Base-by-base conservation (phyloP, 2,329 filamentous ascomycete species). In the Dothideomycetes sp. region DNA sequence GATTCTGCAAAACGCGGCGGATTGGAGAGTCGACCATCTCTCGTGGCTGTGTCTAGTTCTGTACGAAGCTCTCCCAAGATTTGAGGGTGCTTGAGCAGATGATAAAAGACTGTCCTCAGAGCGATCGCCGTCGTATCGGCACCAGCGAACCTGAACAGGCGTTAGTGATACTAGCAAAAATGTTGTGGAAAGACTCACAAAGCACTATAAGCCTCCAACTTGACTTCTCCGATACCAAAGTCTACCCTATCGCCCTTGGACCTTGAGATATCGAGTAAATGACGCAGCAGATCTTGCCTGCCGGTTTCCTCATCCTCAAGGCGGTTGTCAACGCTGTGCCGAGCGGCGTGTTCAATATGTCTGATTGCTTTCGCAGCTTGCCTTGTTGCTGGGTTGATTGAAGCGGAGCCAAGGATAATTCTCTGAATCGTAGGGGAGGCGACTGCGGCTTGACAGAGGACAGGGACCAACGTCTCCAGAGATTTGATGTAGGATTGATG, bases 61-160 rank as follows among this genome's bases (percentile, higher is more conserved):
- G 48, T 13, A 2, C 53, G 51, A 3, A 71, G 50, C 28, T 56
- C 59, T 7, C 49, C 23, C 41, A 68, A 51, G 3, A 46, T 45
- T 0, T 44, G 10, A 1, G 55, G 59, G 15, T 62, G 50, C 12
- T 50, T 52, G 33, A 59, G 43, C 8, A 68, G 55, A 36, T 60
- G 52, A 44, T 66, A 63, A 43, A 68, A 51, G 22, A 64, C 50
- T 1, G 64, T 56, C 4, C 61, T 53, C 5, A 69, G 49, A 1
- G 58, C 54, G 25, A 62, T 64, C 7, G 61, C 63, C 2, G 63
- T 66, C 4, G 64, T 66, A 38, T 64, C 61, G 28, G 52, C 56
- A 4, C 62, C 62, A 5, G 62, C 61, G 38, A 57, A 53, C 13
- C 24, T 19, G 1, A 9, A 13, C 10, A 5, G 5, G 4, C 2